Percentiles rank a stretch among this genome's conserved stretches.
phyloP scores from a whole-genome alignment of 768 basidiomycete genomes.

The Calvatia gigantea region DNA sequence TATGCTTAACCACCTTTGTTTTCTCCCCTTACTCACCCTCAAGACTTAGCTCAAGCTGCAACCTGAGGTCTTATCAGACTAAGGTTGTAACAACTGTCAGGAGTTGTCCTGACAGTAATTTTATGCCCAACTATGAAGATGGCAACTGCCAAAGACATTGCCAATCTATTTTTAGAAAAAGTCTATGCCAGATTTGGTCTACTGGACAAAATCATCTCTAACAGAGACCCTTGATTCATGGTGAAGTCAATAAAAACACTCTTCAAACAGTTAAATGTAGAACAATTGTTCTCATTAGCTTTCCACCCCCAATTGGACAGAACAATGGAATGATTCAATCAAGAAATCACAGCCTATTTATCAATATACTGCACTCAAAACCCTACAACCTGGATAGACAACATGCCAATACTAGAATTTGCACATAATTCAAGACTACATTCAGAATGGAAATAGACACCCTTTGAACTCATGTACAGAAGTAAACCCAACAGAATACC shows the following conservation, averaged over 20 bases:
- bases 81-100: too few relatives aligned
- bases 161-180: background rate
- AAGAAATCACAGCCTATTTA: too few relatives aligned
- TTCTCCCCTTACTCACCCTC: too few relatives aligned
- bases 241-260: constrained; percentile 19
- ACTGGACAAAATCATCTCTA: constrained; percentile 12
- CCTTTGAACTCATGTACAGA: too few relatives aligned
- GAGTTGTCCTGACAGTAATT: too few relatives aligned
- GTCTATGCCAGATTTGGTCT: constrained; percentile 8
- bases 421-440: background rate
- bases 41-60: too few relatives aligned
- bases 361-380: too few relatives aligned
- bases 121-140: constrained; percentile 6
- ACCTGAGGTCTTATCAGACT: too few relatives aligned
- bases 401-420: background rate
- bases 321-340: constrained; percentile 19
- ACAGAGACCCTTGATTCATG: constrained; percentile 22
- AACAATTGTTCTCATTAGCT: constrained; percentile 24
- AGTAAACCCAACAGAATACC: too few relatives aligned
- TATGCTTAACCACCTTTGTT: too few relatives aligned
- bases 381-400: background rate
- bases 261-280: constrained; percentile 15
- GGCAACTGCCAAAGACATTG: constrained; percentile 7
- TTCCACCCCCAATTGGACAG: constrained; percentile 31
- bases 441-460: too few relatives aligned